Base-by-base conservation (phyloP, 805 yeast species). In the Kodamaea leandrae region DNA sequence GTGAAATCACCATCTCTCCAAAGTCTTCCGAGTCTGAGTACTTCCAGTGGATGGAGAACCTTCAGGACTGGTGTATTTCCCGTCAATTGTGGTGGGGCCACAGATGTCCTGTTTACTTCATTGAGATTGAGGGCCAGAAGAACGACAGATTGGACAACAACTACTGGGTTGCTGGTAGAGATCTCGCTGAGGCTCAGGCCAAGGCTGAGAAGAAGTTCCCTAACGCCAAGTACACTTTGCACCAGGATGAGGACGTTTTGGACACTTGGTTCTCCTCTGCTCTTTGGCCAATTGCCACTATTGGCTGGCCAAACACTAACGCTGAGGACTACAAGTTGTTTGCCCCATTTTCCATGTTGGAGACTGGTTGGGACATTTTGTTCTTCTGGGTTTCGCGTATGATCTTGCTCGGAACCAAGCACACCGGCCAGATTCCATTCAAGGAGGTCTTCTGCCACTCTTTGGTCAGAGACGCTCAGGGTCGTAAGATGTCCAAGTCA, bases 231-330 rank as follows among this genome's bases (percentile, higher is more conserved):
- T 86, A 81, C 61, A 78, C 84, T 24, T 74, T 91, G 53, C 86
- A 83, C 60, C 98, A 93, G 72, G 99, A 93, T 66, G 98, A 91
- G 66, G 99, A 93, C 66, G 98, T 93, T 37, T 78, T 93, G 55
- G 99, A 93, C 68, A 93, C 99, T 13, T 93, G 99, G 99, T 93
- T 93, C 70, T 89, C 97, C 7, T 85, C 97, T 32, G 98, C 97
- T 46, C 72, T 93, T 65, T 93, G 98, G 98, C 97, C 99, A 45
- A 83, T 93, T 61, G 83, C 96, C 39, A 93, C 96, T 43, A 71
- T 93, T 51, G 97, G 97, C 36, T 93, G 98, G 98, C 99, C 99
- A 58, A 68, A 81, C 45, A 15, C 29, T 27, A 69, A 78, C 60
- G 76, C 90, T 41, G 56, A 64, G 39, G 99, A 93, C 61, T 66